Evolutionary conservation across 169 alveolate species (phyloP), one percentile per base, ranked within the genome.

Genomic region (Plasmodium sp.): DNA sequence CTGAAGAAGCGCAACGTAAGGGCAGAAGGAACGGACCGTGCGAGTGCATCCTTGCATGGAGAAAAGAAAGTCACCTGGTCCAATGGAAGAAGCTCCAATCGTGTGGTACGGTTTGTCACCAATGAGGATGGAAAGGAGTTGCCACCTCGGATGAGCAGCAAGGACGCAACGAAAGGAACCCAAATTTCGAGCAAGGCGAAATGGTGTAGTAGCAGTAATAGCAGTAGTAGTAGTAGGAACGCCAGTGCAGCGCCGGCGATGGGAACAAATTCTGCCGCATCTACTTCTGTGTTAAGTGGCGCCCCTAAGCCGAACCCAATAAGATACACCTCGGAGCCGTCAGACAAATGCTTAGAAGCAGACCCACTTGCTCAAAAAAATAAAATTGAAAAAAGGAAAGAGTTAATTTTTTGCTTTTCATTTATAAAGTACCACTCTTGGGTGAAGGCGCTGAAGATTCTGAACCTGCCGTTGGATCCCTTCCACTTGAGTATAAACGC

Each of bases 351-450:
- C 39, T 6, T 31, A 67, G 39, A 10, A 6, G 77, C 39, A 67
- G 39, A 18, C 1, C 36, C 9, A 5, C 33, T 67, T 27, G 12
- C 77, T 27, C 43, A 67, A 27, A 18, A 67, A 22, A 67, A 85
- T 33, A 16, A 39, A 27, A 45, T 39, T 51, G 27, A 41, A 27
- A 84, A 84, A 84, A 81, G 73, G 27, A 90, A 80, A 31, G 83
- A 90, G 73, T 67, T 90, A 90, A 90, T 90, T 33, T 90, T 41
- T 39, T 90, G 91, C 39, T 90, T 58, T 5, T 90, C 94, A 9
- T 90, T 90, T 74, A 90, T 90, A 41, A 90, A 80, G 67, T 90
- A 90, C 36, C 18, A 79, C 12, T 90, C 94, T 1, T 90, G 94
- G 94, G 14, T 90, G n/a, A 90, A 90, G 43, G 94, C 91, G 9